Conservation (phyloP, 306 rosid species). For the Glycine soja region DNA sequence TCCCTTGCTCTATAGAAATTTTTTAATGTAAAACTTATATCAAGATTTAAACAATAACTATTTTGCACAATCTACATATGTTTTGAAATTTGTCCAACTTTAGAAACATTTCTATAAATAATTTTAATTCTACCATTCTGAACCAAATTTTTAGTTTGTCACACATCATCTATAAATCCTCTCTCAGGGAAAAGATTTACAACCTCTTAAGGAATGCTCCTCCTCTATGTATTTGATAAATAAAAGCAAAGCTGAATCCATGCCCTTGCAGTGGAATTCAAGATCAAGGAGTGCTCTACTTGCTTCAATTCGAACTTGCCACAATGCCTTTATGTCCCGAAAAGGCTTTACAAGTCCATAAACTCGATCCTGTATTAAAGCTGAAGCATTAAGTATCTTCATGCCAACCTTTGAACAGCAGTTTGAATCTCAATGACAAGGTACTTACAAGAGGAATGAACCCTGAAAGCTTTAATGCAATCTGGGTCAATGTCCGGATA, state of each 20-base stretch:
- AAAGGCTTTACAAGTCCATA: conserved; percentile 80
- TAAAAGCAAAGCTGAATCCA: conserved; percentile 71
- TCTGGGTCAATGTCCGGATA: conserved; percentile 86
- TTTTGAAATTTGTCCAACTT: conserved; percentile 5
- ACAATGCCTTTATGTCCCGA: conserved; percentile 65
- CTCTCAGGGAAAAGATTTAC: conserved; percentile 37
- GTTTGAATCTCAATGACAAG: conserved; percentile 30
- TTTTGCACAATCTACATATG: conserved; percentile 4
- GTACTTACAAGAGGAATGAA: conserved; percentile 78
- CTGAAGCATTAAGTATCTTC: conserved; percentile 40
- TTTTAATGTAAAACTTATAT: not conserved
- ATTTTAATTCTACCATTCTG: conserved; percentile 14
- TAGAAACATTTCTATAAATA: conserved; percentile 14
- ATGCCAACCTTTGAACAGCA: conserved; percentile 29
- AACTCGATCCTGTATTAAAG: conserved; percentile 77
- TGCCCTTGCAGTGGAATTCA: conserved; percentile 85
- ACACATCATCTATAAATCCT: conserved; percentile 17
- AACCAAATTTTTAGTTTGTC: conserved; percentile 26
- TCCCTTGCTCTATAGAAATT: not conserved
- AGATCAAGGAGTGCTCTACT: conserved; percentile 91
- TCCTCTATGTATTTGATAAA: conserved; percentile 78
- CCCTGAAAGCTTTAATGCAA: conserved; percentile 89
- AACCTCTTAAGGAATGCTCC: conserved; percentile 89
- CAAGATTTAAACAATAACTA: conserved; percentile 4
- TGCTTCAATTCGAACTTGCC: conserved; percentile 96